Base-by-base conservation (phyloP, 306 rosid species). In the Urtica urens region DNA sequence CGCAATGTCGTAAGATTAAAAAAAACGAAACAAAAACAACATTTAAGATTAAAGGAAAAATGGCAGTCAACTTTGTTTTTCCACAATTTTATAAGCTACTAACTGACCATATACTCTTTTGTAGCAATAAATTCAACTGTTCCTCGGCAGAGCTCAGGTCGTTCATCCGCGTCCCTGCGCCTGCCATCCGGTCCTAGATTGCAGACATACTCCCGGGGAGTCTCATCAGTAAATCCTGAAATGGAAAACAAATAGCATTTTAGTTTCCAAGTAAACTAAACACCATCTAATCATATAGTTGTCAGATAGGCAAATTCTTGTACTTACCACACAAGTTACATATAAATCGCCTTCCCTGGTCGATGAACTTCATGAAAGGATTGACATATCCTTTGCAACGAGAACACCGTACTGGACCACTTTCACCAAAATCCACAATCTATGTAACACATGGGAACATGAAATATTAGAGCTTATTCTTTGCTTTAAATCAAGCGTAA, bases 381-480 rank as follows among this genome's bases (percentile, higher is more conserved):
- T 90, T 90, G 54, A 90, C 71, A 65, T 90, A 90, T 58, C 87
- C 94, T 73, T 85, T 90, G 88, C 99, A 90, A 38, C 96, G 94
- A 49, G 93, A 81, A 74, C 96, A 90, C 58, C 99, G 92, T 39
- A 90, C 92, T 48, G 99, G 99, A 64, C 99, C 99, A 46, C 87
- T 60, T 66, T 90, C 99, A 73, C 95, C 99, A 77, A 90, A 90
- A 67, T 90, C 99, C 53, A 85, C 95, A 77, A 90, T 86, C 99
- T 85, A 71, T 22, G 53, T 57, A 23, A 54, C 21, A 46, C n/a
- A n/a, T n/a, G n/a, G n/a, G n/a, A n/a, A n/a, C n/a, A n/a, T n/a
- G n/a, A n/a, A n/a, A n/a, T n/a, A n/a, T n/a, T n/a, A n/a, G n/a
- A n/a, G n/a, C n/a, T n/a, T n/a, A n/a, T n/a, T n/a, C n/a, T n/a